These are phyloP conservation scores for Straminergon stramineum DNA, from an alignment of 225 moss, liverwort and hornwort species.

Conservation along the genomic window DNA sequence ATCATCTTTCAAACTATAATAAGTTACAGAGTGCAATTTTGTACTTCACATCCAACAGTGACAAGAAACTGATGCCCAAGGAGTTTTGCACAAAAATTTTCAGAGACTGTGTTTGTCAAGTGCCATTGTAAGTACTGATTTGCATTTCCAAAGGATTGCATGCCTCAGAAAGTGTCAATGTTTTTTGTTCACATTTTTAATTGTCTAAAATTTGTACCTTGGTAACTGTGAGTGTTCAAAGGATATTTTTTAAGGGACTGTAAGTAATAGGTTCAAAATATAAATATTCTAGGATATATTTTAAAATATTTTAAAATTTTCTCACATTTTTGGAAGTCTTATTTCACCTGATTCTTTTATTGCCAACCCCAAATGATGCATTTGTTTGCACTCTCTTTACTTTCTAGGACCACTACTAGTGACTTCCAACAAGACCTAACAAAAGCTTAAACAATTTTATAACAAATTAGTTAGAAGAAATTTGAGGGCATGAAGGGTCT, in stretches of 20 bases:
- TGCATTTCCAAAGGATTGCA: neutral
- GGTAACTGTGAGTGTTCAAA: neutral
- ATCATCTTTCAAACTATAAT: neutral
- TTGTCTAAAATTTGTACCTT: neutral
- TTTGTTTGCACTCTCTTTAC: neutral
- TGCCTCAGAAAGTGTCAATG: neutral
- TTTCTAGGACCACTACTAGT: neutral
- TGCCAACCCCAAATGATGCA: neutral
- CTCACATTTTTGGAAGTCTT: neutral
- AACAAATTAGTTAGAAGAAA: no score
- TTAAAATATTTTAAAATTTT: neutral
- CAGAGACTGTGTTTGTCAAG: neutral
- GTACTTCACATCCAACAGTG: neutral
- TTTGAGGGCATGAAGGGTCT: no score
- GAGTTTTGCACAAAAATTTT: neutral
- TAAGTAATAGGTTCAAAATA: neutral
- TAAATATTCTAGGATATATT: neutral
- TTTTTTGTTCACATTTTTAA: rapidly evolving
- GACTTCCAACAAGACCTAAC: neutral
- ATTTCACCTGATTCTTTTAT: neutral
- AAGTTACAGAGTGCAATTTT: neutral
- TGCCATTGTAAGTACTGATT: neutral
- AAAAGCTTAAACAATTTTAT: no score
- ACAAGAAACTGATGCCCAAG: neutral
- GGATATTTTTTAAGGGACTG: neutral